These are phyloP conservation scores for Petunia axillaris DNA, from an alignment of 257 asterid genomes.

Conservation along the genomic window DNA sequence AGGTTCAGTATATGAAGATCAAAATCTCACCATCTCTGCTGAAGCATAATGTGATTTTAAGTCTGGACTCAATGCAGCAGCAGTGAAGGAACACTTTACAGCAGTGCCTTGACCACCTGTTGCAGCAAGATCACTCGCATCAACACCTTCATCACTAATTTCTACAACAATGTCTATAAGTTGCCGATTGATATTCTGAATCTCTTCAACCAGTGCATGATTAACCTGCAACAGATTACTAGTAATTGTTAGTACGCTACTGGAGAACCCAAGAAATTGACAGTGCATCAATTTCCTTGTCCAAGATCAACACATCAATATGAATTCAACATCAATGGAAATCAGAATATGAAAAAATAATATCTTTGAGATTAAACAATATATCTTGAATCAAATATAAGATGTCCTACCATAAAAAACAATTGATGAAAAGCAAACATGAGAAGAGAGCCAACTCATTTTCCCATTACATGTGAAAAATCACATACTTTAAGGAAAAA, in stretches of 20 bases:
- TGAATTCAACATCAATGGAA: not conserved
- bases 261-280: too few species aligned
- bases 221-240: constrained; percentile 49
- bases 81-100: constrained; percentile 73
- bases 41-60: constrained; percentile 74
- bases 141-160: constrained; percentile 68
- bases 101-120: constrained; percentile 73
- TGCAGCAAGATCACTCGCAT: constrained; percentile 61
- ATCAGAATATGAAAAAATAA: too few species aligned
- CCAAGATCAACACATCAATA: not conserved
- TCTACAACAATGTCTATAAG: constrained; percentile 72
- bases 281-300: too few species aligned
- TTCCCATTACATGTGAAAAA: too few species aligned
- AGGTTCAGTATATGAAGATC: not conserved
- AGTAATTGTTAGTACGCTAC: constrained; percentile 11
- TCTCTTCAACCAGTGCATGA: constrained; percentile 77
- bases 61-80: constrained; percentile 73
- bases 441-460: too few species aligned
- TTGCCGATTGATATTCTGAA: constrained; percentile 62
- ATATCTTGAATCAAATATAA: too few species aligned
- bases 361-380: too few species aligned
- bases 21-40: constrained; percentile 64
- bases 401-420: too few species aligned
- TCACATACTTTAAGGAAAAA: too few species aligned
- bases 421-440: too few species aligned